phyloP scores from a whole-genome alignment of 2,329 filamentous ascomycete species.

The Colletotrichum brevisporum region DNA sequence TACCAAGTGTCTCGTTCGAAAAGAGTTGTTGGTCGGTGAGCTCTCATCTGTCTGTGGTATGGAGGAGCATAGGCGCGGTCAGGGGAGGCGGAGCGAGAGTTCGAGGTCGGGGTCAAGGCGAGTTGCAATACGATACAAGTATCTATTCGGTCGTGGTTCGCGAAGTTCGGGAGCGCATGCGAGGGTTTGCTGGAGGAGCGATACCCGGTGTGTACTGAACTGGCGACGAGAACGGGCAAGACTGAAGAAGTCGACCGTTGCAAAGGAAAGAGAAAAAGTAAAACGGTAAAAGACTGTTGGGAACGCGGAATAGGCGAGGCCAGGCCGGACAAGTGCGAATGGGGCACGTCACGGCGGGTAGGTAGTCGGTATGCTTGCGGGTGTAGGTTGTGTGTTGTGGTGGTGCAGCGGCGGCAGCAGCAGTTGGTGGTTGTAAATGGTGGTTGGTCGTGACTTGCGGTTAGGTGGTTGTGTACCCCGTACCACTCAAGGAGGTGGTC shows the following conservation, averaged over 20 bases:
- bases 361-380: conserved; percentile 21
- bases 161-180: conserved; percentile 28
- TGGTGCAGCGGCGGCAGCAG: conserved; percentile 6
- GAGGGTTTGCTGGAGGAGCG: conserved; percentile 29
- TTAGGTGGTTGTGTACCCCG: not conserved
- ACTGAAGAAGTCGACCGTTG: conserved; percentile 36
- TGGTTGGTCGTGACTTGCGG: conserved; percentile 11
- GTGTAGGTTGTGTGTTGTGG: conserved; percentile 28
- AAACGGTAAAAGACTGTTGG: conserved; percentile 36
- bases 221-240: conserved; percentile 27
- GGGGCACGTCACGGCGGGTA: conserved; percentile 34
- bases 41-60: conserved; percentile 38
- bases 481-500: not conserved
- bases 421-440: conserved; percentile 13
- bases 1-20: conserved; percentile 36
- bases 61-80: conserved; percentile 37
- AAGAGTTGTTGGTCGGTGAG: conserved; percentile 27
- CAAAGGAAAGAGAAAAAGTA: conserved; percentile 28
- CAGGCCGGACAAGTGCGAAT: conserved; percentile 10
- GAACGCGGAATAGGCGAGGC: conserved; percentile 29
- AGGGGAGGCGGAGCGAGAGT: conserved; percentile 9
- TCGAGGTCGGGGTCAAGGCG: conserved; percentile 7
- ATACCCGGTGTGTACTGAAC: conserved; percentile 20
- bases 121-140: conserved; percentile 24
- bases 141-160: conserved; percentile 28